phyloP scores from a whole-genome alignment of 495 filamentous ascomycete species.

The Margaritispora aquatica region DNA sequence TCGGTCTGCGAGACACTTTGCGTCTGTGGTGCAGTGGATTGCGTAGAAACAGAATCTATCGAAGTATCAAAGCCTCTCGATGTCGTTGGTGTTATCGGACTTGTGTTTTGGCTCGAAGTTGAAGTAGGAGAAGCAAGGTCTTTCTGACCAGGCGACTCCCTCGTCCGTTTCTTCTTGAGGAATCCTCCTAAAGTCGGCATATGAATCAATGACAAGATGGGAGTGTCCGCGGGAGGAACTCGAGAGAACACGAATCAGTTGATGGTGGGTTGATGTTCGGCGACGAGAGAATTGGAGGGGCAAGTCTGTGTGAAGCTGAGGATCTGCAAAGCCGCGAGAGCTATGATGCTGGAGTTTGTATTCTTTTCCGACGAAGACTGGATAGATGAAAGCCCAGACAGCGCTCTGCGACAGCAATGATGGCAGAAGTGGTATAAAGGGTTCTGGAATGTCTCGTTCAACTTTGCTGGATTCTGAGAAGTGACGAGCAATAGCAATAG shows the following conservation, averaged over 20 bases:
- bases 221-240: constrained; percentile 10
- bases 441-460: constrained; percentile 23
- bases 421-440: background rate
- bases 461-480: constrained; percentile 1
- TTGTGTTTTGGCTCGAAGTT: constrained; percentile 54
- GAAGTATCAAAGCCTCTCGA: constrained; percentile 32
- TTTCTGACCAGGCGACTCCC: constrained; percentile 55
- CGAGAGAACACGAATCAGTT: constrained; percentile 3
- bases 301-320: background rate
- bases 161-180: constrained; percentile 97
- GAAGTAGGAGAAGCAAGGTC: constrained; percentile 45
- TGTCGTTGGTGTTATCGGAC: constrained; percentile 48
- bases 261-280: background rate
- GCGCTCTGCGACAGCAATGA: background rate
- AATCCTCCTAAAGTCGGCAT: constrained; percentile 73
- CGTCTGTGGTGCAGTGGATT: constrained; percentile 23
- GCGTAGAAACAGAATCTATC: constrained; percentile 21
- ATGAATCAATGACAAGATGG: constrained; percentile 17
- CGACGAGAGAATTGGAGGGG: background rate
- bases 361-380: no score
- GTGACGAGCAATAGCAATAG: constrained; percentile 6
- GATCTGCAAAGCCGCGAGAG: background rate
- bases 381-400: background rate
- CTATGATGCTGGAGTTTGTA: no score
- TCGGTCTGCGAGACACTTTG: constrained; percentile 28